Evolutionary conservation across 306 rosid genomes (phyloP).

Genomic region (Nissolia schottii): DNA sequence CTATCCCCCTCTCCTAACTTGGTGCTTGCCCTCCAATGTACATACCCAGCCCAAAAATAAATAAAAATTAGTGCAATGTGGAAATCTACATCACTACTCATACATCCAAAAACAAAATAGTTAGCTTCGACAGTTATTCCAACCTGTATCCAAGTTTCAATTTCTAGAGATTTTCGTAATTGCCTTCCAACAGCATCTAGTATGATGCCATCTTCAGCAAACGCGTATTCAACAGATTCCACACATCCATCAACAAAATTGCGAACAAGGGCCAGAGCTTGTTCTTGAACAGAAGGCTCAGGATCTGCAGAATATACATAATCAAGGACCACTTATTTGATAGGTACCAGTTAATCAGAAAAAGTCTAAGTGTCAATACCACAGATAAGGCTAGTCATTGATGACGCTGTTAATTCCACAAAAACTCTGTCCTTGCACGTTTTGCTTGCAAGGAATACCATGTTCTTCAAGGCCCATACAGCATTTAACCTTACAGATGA

Average conservation of each 20-base stretch:
- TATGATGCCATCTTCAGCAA: conserved; percentile 70
- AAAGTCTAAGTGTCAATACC: conserved; percentile 43
- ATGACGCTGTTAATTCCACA: conserved; percentile 65
- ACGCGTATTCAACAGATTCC: conserved; percentile 56
- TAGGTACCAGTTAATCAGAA: conserved; percentile 3
- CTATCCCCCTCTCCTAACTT: not conserved
- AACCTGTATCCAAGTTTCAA: conserved; percentile 83
- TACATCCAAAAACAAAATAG: not conserved
- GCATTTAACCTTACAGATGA: conserved; percentile 67
- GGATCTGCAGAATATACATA: conserved; percentile 58
- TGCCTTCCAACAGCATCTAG: conserved; percentile 75
- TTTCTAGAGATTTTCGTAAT: conserved; percentile 51
- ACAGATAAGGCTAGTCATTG: conserved; percentile 67
- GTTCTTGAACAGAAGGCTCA: conserved; percentile 79
- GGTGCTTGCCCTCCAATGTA: not conserved
- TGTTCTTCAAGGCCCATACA: conserved; percentile 84
- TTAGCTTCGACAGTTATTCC: conserved; percentile 34
- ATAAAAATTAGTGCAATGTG: not conserved
- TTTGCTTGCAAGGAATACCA: conserved; percentile 67
- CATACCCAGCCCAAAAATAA: not conserved
- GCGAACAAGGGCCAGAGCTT: conserved; percentile 79
- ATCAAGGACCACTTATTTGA: conserved; percentile 12
- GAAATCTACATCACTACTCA: not conserved
- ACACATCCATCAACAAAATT: conserved; percentile 85
- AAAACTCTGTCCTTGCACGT: conserved; percentile 56